Percentiles rank a stretch among this genome's conserved stretches.
Conservation (phyloP, 73 alveolate species). For the Breviolum minutum region DNA sequence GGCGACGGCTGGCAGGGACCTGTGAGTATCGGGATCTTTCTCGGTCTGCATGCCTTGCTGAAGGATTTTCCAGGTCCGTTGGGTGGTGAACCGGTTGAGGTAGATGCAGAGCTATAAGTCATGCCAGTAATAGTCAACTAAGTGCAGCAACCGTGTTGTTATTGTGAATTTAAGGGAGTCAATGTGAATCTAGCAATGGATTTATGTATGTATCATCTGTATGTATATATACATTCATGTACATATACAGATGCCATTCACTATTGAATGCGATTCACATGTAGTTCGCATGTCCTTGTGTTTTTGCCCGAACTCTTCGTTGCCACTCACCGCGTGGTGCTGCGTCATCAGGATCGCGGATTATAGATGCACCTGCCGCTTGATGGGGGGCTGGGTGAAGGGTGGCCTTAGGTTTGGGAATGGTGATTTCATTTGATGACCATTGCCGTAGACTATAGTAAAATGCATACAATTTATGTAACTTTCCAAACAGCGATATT, state of each 20-base stretch:
- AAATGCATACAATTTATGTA: no score
- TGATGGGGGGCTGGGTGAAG: background rate
- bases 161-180: no score
- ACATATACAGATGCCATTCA: no score
- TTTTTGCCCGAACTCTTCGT: background rate
- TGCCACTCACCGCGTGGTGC: background rate
- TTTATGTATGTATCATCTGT: no score
- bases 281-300: background rate
- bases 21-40: constrained; percentile 74
- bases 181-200: no score
- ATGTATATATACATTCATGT: no score
- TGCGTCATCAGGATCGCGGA: constrained; percentile 45
- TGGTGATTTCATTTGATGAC: no score
- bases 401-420: no score
- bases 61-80: constrained; percentile 4
- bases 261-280: no score
- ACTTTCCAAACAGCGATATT: no score
- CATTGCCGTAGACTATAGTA: no score
- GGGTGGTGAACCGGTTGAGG: background rate
- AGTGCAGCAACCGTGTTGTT: no score
- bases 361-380: constrained; percentile 67
- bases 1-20: constrained; percentile 94
- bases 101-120: background rate
- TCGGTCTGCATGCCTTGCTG: constrained; percentile 63
- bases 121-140: background rate